Percentiles rank a stretch among this genome's conserved stretches.
phyloP scores from a whole-genome alignment of 2,329 filamentous ascomycete species.

The Cercospora zeina region DNA sequence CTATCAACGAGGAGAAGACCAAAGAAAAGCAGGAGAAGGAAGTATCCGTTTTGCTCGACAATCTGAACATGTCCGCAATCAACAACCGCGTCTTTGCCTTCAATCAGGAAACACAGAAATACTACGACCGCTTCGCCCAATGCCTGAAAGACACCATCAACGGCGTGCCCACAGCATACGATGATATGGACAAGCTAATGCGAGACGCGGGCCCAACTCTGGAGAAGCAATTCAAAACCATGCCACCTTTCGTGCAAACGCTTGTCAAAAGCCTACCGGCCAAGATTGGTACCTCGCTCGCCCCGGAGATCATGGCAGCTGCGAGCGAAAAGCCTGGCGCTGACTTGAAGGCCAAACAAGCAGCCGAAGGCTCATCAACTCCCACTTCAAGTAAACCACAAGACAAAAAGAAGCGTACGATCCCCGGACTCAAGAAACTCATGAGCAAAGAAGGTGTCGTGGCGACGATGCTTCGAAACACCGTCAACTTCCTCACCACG shows the following conservation, averaged over 20 bases:
- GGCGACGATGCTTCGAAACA: conserved; percentile 80
- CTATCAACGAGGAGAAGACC: conserved; percentile 42
- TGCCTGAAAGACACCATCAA: conserved; percentile 90
- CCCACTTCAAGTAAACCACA: conserved; percentile 22
- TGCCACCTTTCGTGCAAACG: conserved; percentile 80
- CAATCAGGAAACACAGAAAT: conserved; percentile 77
- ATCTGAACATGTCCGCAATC: conserved; percentile 76
- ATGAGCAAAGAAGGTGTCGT: conserved; percentile 85
- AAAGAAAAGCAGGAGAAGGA: conserved; percentile 65
- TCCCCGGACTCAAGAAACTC: conserved; percentile 73
- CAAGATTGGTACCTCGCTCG: conserved; percentile 74
- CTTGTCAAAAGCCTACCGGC: conserved; percentile 80
- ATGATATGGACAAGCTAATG: conserved; percentile 74
- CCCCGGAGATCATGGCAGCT: conserved; percentile 79
- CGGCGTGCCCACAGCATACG: conserved; percentile 89
- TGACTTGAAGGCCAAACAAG: conserved; percentile 45
- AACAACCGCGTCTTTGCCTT: conserved; percentile 86
- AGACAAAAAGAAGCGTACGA: conserved; percentile 55
- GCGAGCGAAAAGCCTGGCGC: conserved; percentile 66
- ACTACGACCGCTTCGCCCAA: conserved; percentile 80
- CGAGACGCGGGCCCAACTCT: conserved; percentile 64
- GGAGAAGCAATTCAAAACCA: conserved; percentile 62
- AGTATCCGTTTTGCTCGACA: conserved; percentile 74
- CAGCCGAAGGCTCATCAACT: conserved; percentile 44
- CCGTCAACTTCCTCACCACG: conserved; percentile 81